Evolutionary conservation across 495 filamentous ascomycete genomes (phyloP), one percentile per base, ranked within the genome.

Genomic region (Daldinia vernicosa): DNA sequence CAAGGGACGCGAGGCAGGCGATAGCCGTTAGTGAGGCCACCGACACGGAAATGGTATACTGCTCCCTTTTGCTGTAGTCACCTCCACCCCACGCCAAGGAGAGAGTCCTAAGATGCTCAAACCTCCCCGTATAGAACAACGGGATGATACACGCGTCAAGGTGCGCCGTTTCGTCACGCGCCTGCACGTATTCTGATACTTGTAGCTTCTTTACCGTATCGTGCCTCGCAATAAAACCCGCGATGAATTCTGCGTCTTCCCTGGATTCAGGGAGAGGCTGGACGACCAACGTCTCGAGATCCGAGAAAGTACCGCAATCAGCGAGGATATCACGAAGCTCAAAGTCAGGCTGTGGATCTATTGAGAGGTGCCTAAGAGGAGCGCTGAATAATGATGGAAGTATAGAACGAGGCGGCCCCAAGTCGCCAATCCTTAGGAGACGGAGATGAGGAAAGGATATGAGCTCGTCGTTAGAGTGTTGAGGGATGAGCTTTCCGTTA

Each of bases 331-430:
- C 43, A 0, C 43, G 43, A 22, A 47, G n/a, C 43, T 47, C 43
- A 8, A 19, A 47, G 11, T 47, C 43, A 11, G 43, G 43, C 3
- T 22, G 17, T 47, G 24, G 17, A 12, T 47, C 17, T 47, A 47
- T 22, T 15, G 30, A 35, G 14, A 61, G 58, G 40, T 61, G 40
- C 19, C 58, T 43, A 7, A 61, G 58, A 32, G 58, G 58, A 22
- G 58, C 39, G 12, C 14, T 43, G 15, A 61, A 43, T 27, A 61
- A 50, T 3, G 58, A 47, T 14, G 17, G 19, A 32, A 50, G 32
- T 22, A 30, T 24, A 14, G 39, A 22, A 2, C 4, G 26, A 24
- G 58, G 40, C 22, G 47, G 39, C 0, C 33, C 47, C 27, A 50
- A 17, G 17, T 19, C 52, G 4, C 8, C 43, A 9, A 47, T 5